Evolutionary conservation across 371 early-diverging fungal species (phyloP), one percentile per base, ranked within the genome.

Genomic region (Apophysomyces elegans): DNA sequence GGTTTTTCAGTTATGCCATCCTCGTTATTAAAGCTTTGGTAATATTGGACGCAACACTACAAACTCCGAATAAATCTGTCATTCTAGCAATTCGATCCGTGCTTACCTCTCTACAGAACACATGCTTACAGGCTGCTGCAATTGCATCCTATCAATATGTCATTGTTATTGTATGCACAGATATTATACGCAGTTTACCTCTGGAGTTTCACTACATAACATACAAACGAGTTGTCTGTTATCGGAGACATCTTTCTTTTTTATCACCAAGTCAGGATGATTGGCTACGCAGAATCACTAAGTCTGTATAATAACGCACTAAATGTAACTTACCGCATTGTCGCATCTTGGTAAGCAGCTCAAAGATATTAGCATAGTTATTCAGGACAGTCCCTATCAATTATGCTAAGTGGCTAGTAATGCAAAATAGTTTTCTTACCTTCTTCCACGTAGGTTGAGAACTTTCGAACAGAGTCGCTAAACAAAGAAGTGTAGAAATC

Each of bases 331-430:
- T 71, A 72, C 75, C 71, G 41, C 83, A 73, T 63, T 79, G 80
- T n/a, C 83, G 80, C 91, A 92, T 91, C 58, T 86, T 86, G 13
- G 87, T 92, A 44, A 93, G 71, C 41, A 93, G 70, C 72, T 92
- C 92, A 72, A 93, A 91, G 63, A 98, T 96, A 68, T 95, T 91
- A 54, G 96, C 96, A 70, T 97, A 99, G 72, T 98, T 92, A 74
- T 95, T 96, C 54, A 95, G 80, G 2, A 97, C 94, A 1, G 97
- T 93, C 12, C 74, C 71, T 71, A 64, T 14, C 11, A 26, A 64
- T 58, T 7, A 57, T n/a, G 38, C 6, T 44, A 62, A 11, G 2
- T 16, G 37, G 1, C 12, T 39, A 8, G 13, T 7, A n/a, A 58
- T 26, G 32, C 4, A 58, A 4, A 58, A 58, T 7, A 9, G 11